phyloP scores from a whole-genome alignment of 352 stramenopile genomes.

The Pythium vanterpoolii region DNA sequence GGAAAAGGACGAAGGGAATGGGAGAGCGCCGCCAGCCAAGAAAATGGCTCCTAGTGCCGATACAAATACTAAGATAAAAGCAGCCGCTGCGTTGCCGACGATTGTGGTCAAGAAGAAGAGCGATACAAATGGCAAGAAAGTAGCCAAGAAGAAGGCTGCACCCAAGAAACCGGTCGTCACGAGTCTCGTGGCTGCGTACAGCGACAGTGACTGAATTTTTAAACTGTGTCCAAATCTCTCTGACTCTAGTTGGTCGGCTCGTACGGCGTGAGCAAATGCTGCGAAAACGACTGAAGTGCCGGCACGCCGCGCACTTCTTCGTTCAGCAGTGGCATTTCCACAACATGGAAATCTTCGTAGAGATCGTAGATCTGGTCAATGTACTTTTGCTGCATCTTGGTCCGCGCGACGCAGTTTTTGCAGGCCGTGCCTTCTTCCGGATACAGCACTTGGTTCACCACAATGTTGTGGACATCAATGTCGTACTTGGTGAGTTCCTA shows the following conservation, averaged over 20 bases:
- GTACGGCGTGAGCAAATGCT: conserved; percentile 94
- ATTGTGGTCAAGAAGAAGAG: conserved; percentile 31
- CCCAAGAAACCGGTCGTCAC: conserved; percentile 35
- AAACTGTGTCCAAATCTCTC: conserved; percentile 16
- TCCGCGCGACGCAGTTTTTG: conserved; percentile 95
- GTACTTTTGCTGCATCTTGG: conserved; percentile 99
- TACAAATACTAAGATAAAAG: conserved; percentile 8
- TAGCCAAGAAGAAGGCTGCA: conserved; percentile 27
- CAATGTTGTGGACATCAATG: conserved; percentile 99
- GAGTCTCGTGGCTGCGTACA: conserved; percentile 77
- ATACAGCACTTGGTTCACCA: conserved; percentile 99
- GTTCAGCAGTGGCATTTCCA: conserved; percentile 98
- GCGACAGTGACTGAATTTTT: conserved; percentile 48
- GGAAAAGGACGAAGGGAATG: conserved; percentile 5
- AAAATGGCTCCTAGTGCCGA: conserved; percentile 18
- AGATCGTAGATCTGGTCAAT: conserved; percentile 99
- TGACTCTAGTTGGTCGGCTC: conserved; percentile 67
- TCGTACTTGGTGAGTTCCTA: conserved; percentile 98
- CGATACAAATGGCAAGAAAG: conserved; percentile 28
- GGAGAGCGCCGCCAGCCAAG: conserved; percentile 5
- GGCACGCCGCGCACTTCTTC: conserved; percentile 97
- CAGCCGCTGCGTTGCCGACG: conserved; percentile 16
- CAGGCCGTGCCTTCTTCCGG: conserved; percentile 70
- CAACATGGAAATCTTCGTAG: conserved; percentile 99
- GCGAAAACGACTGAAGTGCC: conserved; percentile 92